phyloP scores from a whole-genome alignment of 768 basidiomycete genomes.

The Suillus luteus region DNA sequence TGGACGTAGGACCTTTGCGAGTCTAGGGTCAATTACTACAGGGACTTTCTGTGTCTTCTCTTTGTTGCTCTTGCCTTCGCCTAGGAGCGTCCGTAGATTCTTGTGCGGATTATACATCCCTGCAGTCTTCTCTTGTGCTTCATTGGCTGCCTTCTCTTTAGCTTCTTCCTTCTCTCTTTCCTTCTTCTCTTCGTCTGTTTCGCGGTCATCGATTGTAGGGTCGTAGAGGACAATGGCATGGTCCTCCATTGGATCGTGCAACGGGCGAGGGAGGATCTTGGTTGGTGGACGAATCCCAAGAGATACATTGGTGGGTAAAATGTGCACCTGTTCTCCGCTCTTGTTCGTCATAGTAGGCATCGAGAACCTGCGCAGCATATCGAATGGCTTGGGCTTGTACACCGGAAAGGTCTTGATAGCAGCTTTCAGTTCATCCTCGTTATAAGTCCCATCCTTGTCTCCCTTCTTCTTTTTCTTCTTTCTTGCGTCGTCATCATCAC shows the following conservation, averaged over 20 bases:
- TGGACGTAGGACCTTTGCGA: conserved; percentile 87
- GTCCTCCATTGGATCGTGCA: conserved; percentile 98
- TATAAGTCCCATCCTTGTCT: conserved; percentile 60
- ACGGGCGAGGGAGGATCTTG: conserved; percentile 82
- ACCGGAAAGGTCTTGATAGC: conserved; percentile 74
- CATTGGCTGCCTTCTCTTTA: conserved; percentile 61
- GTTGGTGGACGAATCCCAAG: conserved; percentile 85
- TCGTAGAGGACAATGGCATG: conserved; percentile 98
- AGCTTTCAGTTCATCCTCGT: conserved; percentile 61
- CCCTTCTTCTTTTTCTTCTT: conserved; percentile 67
- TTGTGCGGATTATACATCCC: conserved; percentile 91
- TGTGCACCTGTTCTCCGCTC: conserved; percentile 61
- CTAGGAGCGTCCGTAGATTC: conserved; percentile 77
- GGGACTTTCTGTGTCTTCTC: conserved; percentile 77
- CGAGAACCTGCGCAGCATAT: conserved; percentile 70
- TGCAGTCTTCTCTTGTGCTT: conserved; percentile 66
- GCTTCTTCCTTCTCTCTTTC: conserved; percentile 75
- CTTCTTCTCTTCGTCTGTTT: conserved; percentile 83
- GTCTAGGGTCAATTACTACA: conserved; percentile 91
- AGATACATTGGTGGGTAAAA: conserved; percentile 64
- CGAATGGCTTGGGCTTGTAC: conserved; percentile 79
- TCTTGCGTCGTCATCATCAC: conserved; percentile 50
- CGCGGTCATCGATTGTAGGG: conserved; percentile 90
- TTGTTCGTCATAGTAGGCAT: conserved; percentile 80
- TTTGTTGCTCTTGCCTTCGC: conserved; percentile 70